Percentiles rank a stretch among this genome's conserved stretches.
Conservation (phyloP, 768 basidiomycete genomes). For the Filobasidium floriforme region DNA sequence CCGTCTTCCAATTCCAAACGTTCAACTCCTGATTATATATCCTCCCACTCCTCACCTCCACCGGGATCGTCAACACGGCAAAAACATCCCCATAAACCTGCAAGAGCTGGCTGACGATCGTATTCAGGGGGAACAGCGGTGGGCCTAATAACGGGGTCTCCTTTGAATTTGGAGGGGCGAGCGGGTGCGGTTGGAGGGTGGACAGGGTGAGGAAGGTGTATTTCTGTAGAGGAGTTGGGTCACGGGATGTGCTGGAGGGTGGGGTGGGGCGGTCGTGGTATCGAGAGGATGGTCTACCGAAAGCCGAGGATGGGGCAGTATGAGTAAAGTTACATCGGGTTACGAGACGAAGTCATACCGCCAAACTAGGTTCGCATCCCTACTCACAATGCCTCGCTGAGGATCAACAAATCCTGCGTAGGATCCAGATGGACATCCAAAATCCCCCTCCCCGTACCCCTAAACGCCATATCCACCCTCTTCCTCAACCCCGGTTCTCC, state of each 20-base stretch:
- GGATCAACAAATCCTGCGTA: constrained; percentile 2
- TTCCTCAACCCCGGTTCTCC: background rate
- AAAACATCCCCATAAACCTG: constrained; percentile 5
- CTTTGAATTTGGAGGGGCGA: too few relatives aligned
- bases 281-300: too few relatives aligned
- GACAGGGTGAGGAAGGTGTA: background rate
- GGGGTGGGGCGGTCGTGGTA: too few relatives aligned
- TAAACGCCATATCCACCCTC: background rate
- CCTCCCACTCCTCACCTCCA: background rate
- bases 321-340: too few relatives aligned
- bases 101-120: background rate
- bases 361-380: too few relatives aligned
- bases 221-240: background rate
- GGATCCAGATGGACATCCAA: constrained; percentile 4
- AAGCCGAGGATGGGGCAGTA: too few relatives aligned
- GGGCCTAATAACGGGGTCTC: background rate
- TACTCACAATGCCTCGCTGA: background rate
- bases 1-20: constrained; percentile 5
- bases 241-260: background rate
- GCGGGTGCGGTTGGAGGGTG: background rate
- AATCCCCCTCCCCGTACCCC: background rate
- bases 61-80: background rate
- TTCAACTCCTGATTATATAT: constrained; percentile 9
- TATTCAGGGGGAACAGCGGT: background rate
- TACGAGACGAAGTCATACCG: too few relatives aligned